Evolutionary conservation across 1,139 yeast genomes (phyloP).

Genomic region (Diutina catenulata): DNA sequence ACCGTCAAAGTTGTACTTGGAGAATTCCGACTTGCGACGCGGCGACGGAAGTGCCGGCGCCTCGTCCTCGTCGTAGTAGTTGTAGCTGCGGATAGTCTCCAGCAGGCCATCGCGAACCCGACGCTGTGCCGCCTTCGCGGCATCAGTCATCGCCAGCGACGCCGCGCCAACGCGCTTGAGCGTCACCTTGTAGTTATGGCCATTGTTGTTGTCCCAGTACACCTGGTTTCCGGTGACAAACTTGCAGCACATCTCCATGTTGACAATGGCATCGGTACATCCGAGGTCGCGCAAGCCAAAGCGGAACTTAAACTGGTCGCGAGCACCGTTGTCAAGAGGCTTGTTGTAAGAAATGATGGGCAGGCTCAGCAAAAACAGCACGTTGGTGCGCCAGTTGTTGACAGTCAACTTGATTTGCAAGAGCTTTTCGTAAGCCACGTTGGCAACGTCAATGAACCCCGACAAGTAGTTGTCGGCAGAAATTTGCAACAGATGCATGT

Average conservation of each 20-base stretch:
- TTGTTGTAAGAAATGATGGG: neutral
- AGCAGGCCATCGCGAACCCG: no score
- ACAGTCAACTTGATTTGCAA: neutral
- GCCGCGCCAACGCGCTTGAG: no score
- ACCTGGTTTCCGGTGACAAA: neutral
- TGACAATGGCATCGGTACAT: no score
- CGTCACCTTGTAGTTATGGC: neutral
- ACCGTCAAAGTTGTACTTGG: conserved; percentile 1
- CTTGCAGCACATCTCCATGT: neutral
- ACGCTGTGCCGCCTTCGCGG: no score
- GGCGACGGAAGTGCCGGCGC: neutral
- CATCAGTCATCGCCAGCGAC: no score
- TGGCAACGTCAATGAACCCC: neutral
- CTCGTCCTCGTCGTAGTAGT: neutral
- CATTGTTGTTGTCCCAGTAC: conserved; percentile 4
- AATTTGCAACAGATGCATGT: conserved; percentile 1
- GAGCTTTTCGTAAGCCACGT: neutral
- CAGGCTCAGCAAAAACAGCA: neutral
- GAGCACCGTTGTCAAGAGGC: neutral
- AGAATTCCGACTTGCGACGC: neutral
- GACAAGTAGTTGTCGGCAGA: neutral
- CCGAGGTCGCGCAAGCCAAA: no score
- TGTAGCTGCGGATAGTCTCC: no score
- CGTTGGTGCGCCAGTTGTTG: neutral
- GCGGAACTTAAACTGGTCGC: conserved; percentile 1